Conservation (phyloP, 192 early-diverging fungal species). For the Backusella luteola region DNA sequence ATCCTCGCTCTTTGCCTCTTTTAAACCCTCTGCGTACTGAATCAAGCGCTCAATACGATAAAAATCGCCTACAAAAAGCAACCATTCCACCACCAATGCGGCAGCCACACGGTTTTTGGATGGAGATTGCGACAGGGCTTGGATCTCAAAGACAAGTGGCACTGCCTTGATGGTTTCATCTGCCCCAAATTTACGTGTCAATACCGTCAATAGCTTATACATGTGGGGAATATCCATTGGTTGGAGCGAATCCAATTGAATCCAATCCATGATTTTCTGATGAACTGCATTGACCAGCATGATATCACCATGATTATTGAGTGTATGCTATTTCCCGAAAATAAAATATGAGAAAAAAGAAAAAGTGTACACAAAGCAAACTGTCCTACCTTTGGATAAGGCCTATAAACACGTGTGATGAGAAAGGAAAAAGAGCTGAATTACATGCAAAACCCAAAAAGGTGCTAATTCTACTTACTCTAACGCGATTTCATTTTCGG, state of each 20-base stretch:
- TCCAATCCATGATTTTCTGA: slow-evolving; percentile 22
- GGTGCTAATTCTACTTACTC: slow-evolving; percentile 13
- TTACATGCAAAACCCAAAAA: background rate
- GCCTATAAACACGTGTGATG: background rate
- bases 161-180: slow-evolving; percentile 25
- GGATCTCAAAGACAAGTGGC: slow-evolving; percentile 27
- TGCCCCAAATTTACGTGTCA: slow-evolving; percentile 17
- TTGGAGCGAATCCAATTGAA: slow-evolving; percentile 5
- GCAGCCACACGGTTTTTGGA: slow-evolving; percentile 7
- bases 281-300: slow-evolving; percentile 21
- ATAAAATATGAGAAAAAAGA: background rate
- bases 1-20: background rate
- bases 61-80: slow-evolving; percentile 11
- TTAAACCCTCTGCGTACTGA: background rate
- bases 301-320: slow-evolving; percentile 18
- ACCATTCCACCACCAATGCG: slow-evolving; percentile 17
- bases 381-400: slow-evolving; percentile 14
- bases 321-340: background rate
- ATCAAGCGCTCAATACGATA: slow-evolving; percentile 5
- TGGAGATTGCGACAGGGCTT: slow-evolving; percentile 4
- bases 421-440: background rate
- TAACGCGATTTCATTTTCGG: slow-evolving; percentile 26
- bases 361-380: background rate
- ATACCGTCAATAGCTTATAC: slow-evolving; percentile 11
- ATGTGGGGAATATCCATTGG: slow-evolving; percentile 9